phyloP scores from a whole-genome alignment of 176 grass and related monocot genomes.

The Chrysopogon serrulatus region DNA sequence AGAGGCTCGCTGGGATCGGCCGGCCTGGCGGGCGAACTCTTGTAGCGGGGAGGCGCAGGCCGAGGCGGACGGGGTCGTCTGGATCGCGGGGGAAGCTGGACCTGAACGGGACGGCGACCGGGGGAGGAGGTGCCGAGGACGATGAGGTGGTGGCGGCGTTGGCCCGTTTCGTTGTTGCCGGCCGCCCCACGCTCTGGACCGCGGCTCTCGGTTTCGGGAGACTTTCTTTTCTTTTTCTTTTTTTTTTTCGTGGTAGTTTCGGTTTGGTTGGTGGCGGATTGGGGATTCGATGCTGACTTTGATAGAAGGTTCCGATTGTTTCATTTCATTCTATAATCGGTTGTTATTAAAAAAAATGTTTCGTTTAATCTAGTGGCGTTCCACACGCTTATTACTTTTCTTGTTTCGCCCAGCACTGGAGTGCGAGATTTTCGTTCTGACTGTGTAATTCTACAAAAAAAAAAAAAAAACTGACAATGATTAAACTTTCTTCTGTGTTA shows the following conservation, averaged over 20 bases:
- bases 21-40: neutral
- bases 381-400: neutral
- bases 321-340: neutral
- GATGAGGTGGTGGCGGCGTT: neutral
- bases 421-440: neutral
- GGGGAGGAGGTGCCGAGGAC: neutral
- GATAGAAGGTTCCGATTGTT: neutral
- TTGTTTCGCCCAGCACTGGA: neutral
- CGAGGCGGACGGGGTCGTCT: constrained; percentile 22
- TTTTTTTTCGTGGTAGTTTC: neutral
- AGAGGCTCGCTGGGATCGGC: neutral
- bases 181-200: constrained; percentile 39
- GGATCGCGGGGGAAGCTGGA: neutral
- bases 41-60: constrained; percentile 22
- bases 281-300: neutral
- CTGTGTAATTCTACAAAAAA: no score
- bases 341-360: no score
- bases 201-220: neutral
- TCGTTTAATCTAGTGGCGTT: neutral
- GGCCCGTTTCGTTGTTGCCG: constrained; percentile 25
- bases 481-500: neutral
- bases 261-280: neutral
- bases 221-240: neutral
- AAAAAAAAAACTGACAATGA: neutral
- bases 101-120: neutral